Evolutionary conservation across 805 yeast species (phyloP), one percentile per base, ranked within the genome.

Genomic region (Yarrowia keelungensis): DNA sequence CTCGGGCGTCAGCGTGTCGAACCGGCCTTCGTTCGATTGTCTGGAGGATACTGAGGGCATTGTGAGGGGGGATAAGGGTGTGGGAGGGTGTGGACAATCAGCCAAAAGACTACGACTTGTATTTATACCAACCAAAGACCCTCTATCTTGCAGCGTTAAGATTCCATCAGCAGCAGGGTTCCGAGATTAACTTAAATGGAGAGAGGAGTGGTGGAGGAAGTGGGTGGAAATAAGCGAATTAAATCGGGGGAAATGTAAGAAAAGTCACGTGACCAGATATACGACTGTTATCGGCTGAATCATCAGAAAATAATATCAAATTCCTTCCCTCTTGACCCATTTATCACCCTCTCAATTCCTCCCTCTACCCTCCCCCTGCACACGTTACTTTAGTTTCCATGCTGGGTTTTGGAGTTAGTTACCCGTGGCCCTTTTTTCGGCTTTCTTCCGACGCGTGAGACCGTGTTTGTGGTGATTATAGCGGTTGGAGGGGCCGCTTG

Each of bases 1-100:
- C 2, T 32, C 38, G 35, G 68, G 61, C 5, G 69, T 67, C 16
- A 67, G 53, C 7, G 69, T 65, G 46, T 62, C 61, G 67, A 62
- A 49, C 22, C 59, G 45, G 38, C 67, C 67, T 15, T 61, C 54
- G 22, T 11, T 16, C 32, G 58, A 51, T 2, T 16, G 58, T 35
- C 41, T 8, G 7, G 58, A 36, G 10, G 61, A 54, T 53, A 53
- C 59, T 39, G 62, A 56, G 12, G 62, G 62, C 62, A 56, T 56
- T 38, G 38, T 38, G 32, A 5, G 32, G 3, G 16, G 2, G 5
- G 38, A 8, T 5, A 9, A 9, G 39, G 39, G 39, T 49, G 19
- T 35, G 14, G 16, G 56, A 35, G 56, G 22, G 22, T 50, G 41
- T 10, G 5, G 16, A 26, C 32, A 3, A 5, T 5, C 32, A 26